A percentile compares a stretch with the other conserved stretches of the same genome.
These are phyloP conservation scores for Phytopythium chamaehyphon DNA, from an alignment of 352 stramenopile species.

Conservation along the genomic window DNA sequence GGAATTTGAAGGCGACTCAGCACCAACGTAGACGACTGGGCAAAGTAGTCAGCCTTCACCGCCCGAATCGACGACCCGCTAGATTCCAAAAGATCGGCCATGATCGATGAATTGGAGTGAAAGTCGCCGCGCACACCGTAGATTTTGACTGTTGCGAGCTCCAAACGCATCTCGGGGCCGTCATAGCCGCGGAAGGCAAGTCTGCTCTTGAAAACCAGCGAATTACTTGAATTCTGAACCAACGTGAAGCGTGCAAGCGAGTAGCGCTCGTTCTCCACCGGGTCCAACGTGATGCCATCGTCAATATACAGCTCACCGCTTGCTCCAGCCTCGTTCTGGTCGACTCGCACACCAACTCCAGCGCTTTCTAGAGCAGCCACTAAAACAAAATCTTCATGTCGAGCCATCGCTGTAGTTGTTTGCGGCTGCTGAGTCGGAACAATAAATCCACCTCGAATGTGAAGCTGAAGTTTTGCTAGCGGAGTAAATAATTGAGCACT, in stretches of 20 bases:
- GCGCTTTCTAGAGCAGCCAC: constrained; percentile 40
- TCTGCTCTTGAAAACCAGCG: constrained; percentile 36
- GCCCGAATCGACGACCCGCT: constrained; percentile 3
- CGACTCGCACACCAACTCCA: background rate
- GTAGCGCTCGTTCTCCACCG: constrained; percentile 52
- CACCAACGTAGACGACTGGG: constrained; percentile 59
- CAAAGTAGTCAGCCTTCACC: constrained; percentile 60
- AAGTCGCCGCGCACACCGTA: constrained; percentile 53
- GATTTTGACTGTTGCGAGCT: constrained; percentile 46
- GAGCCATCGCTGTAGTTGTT: constrained; percentile 53
- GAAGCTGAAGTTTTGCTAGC: constrained; percentile 50
- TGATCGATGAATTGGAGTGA: constrained; percentile 53
- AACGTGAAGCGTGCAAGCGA: constrained; percentile 44
- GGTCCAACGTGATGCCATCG: constrained; percentile 62
- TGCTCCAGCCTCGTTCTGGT: constrained; percentile 15
- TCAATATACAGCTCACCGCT: constrained; percentile 72
- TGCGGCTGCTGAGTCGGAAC: constrained; percentile 53
- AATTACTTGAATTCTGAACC: constrained; percentile 27
- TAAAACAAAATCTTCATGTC: constrained; percentile 47
- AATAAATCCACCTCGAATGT: constrained; percentile 61
- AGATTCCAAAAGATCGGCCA: constrained; percentile 14
- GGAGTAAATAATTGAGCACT: constrained; percentile 36
- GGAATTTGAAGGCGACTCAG: constrained; percentile 34
- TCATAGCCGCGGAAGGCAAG: constrained; percentile 42
- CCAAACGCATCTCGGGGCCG: constrained; percentile 61